Evolutionary conservation across 768 basidiomycete genomes (phyloP).

Genomic region (Leccinum ochraceum): DNA sequence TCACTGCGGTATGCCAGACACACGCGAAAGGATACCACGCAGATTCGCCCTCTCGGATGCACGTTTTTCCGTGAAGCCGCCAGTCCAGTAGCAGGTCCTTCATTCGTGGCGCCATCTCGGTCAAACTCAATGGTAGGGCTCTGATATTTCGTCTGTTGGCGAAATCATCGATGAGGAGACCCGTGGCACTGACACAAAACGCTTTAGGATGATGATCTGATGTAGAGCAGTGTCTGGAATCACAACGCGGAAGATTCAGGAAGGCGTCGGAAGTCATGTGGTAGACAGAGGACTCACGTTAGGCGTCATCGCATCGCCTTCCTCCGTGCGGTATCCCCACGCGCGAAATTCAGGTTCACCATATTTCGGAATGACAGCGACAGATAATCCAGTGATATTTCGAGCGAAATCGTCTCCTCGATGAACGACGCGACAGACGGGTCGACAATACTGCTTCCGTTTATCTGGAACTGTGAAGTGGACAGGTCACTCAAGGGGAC

Average conservation of each 20-base stretch:
- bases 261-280: too few relatives aligned
- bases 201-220: constrained; percentile 41
- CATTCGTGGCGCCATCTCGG: constrained; percentile 35
- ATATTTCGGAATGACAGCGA: constrained; percentile 28
- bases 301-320: constrained; percentile 32
- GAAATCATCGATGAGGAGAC: constrained; percentile 45
- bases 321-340: constrained; percentile 33
- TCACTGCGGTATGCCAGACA: too few relatives aligned
- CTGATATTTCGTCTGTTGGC: constrained; percentile 36
- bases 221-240: constrained; percentile 36
- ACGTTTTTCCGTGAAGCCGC: constrained; percentile 28
- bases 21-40: too few relatives aligned
- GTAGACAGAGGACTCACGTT: constrained; percentile 26
- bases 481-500: neutral
- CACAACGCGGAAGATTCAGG: neutral
- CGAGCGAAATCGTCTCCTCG: constrained; percentile 16
- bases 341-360: constrained; percentile 31
- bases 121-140: constrained; percentile 33
- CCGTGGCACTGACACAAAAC: constrained; percentile 39
- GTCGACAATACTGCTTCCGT: constrained; percentile 11
- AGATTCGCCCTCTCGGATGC: too few relatives aligned
- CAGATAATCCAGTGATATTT: constrained; percentile 33
- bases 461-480: neutral
- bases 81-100: constrained; percentile 42
- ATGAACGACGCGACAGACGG: constrained; percentile 21